A percentile compares a stretch with the other conserved stretches of the same genome.
Conservation (phyloP, 192 early-diverging fungal genomes). For the Umbelopsis sp. region DNA sequence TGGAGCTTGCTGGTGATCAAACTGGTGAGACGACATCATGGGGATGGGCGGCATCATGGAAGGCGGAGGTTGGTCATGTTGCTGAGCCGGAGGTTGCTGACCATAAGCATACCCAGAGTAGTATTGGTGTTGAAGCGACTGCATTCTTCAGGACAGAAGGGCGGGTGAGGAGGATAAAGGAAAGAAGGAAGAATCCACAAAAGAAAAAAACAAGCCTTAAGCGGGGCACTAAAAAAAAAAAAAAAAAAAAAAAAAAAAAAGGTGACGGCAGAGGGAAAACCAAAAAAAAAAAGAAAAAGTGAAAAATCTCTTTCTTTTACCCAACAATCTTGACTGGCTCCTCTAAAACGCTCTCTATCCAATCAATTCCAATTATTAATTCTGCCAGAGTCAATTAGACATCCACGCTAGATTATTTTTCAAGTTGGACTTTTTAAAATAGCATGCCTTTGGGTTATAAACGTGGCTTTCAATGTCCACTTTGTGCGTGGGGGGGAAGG, state of each 20-base stretch:
- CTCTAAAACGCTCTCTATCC: background rate
- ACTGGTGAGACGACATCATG: slow-evolving; percentile 16
- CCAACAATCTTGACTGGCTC: too few species aligned
- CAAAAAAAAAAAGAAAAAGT: slow-evolving; percentile 11
- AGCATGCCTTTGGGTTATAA: background rate
- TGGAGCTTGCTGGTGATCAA: slow-evolving; percentile 18
- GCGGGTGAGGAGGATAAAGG: background rate
- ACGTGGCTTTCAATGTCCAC: slow-evolving; percentile 14
- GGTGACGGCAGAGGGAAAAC: slow-evolving; percentile 14
- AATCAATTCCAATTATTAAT: background rate
- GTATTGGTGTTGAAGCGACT: slow-evolving; percentile 17
- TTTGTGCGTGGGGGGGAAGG: too few species aligned
- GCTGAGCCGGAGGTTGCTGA: slow-evolving; percentile 13
- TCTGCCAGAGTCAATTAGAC: too few species aligned
- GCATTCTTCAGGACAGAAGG: slow-evolving; percentile 2
- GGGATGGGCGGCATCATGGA: slow-evolving; percentile 1
- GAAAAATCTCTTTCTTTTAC: too few species aligned
- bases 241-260: background rate
- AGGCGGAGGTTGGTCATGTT: slow-evolving; percentile 15
- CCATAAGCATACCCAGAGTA: slow-evolving; percentile 15
- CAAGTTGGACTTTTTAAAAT: too few species aligned
- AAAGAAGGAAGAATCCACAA: slow-evolving; percentile 8
- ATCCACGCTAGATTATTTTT: too few species aligned
- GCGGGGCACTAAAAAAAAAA: slow-evolving; percentile 10
- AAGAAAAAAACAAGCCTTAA: slow-evolving; percentile 12